These are phyloP conservation scores for Phytophthora tubulina DNA, from an alignment of 352 stramenopile species.

Conservation along the genomic window DNA sequence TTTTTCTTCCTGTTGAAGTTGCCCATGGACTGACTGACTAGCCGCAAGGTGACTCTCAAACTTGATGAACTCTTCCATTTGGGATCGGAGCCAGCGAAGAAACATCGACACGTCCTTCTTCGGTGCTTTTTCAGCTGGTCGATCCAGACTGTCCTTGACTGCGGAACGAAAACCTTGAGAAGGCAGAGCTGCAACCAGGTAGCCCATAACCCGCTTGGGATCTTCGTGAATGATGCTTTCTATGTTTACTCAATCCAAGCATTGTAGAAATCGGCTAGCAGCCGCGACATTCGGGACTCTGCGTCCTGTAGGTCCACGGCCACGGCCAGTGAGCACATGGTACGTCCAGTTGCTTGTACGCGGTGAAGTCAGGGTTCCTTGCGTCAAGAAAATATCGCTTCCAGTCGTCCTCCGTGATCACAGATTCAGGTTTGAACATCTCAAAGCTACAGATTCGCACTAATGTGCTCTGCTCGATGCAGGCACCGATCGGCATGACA, in stretches of 20 bases:
- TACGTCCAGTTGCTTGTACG: slow-evolving; percentile 13
- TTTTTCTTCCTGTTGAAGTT: not conserved
- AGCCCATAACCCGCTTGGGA: not conserved
- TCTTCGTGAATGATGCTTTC: not conserved
- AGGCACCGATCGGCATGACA: not conserved
- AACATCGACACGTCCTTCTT: slow-evolving; percentile 15
- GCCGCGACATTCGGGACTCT: slow-evolving; percentile 5
- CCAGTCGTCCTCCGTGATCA: slow-evolving; percentile 5
- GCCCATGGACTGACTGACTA: not conserved
- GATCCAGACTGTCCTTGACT: slow-evolving; percentile 11
- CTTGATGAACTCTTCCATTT: slow-evolving; percentile 27
- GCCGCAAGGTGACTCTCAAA: slow-evolving; percentile 16
- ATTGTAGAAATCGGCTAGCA: not conserved
- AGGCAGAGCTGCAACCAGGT: not conserved
- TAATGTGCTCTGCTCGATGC: not conserved
- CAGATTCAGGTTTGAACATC: not conserved
- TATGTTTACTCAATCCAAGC: not conserved
- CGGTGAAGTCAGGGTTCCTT: slow-evolving; percentile 7
- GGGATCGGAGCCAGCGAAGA: slow-evolving; percentile 5
- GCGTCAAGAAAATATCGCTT: slow-evolving; percentile 16
- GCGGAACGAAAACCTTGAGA: slow-evolving; percentile 1
- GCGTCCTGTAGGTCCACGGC: slow-evolving; percentile 13
- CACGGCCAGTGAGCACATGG: not conserved
- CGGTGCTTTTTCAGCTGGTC: slow-evolving; percentile 1
- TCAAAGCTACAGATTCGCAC: not conserved